Evolutionary conservation across 2,329 filamentous ascomycete species (phyloP).

Genomic region (Neonectria ditissima): DNA sequence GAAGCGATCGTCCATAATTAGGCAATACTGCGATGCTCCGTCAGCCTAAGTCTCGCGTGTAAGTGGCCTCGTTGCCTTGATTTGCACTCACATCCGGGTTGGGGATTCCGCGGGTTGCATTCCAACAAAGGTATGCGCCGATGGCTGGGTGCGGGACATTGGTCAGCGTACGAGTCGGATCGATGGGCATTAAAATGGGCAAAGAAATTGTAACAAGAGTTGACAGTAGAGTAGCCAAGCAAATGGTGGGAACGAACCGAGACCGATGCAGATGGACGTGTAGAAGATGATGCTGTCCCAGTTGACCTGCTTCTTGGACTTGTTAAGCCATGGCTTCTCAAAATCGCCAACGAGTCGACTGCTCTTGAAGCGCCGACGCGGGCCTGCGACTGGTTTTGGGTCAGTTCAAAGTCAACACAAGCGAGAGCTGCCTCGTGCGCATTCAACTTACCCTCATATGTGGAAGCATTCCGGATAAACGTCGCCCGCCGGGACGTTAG

Average conservation of each 20-base stretch:
- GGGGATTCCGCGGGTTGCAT: conserved; percentile 31
- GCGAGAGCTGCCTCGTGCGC: accelerated
- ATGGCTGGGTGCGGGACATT: conserved; percentile 14
- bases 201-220: too few species aligned
- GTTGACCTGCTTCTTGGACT: conserved; percentile 39
- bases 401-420: conserved; percentile 4
- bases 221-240: too few species aligned
- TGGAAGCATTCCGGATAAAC: conserved; percentile 23
- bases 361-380: conserved; percentile 49
- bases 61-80: not conserved
- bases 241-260: conserved; percentile 29
- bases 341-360: conserved; percentile 41
- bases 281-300: conserved; percentile 47
- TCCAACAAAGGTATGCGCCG: conserved; percentile 38
- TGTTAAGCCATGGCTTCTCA: conserved; percentile 43
- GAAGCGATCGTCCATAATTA: conserved; percentile 42
- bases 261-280: conserved; percentile 35
- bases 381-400: not conserved
- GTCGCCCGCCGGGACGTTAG: conserved; percentile 30
- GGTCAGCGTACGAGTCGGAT: not conserved
- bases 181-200: accelerated
- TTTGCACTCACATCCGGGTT: conserved; percentile 32
- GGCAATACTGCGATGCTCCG: conserved; percentile 32
- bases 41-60: conserved; percentile 5
- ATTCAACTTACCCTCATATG: conserved; percentile 30